A percentile compares a stretch with the other conserved stretches of the same genome.
Conservation (phyloP, 257 asterid species). For the Solanum chmielewskii region DNA sequence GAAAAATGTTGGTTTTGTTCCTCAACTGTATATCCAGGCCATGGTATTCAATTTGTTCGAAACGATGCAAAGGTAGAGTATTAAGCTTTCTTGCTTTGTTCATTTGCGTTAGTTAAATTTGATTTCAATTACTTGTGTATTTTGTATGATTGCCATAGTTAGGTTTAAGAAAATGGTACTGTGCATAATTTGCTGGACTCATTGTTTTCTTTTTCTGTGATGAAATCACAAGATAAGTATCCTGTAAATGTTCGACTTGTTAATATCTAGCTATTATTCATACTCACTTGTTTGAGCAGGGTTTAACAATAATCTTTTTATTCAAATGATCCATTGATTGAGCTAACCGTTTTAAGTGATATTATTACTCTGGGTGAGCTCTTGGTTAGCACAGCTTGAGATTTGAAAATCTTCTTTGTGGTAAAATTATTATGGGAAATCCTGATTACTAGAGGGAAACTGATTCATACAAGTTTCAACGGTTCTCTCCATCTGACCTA, state of each 20-base stretch:
- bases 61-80: conserved; percentile 71
- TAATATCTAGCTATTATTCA: background rate
- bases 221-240: background rate
- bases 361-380: background rate
- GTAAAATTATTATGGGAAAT: background rate
- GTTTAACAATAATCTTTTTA: background rate
- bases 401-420: background rate
- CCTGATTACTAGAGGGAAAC: background rate
- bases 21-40: conserved; percentile 75
- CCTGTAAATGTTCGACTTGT: background rate
- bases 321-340: background rate
- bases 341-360: background rate
- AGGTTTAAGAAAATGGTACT: background rate
- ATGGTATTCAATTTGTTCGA: conserved; percentile 83
- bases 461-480: background rate
- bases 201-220: background rate
- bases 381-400: background rate
- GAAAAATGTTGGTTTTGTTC: conserved; percentile 96
- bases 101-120: background rate
- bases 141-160: background rate
- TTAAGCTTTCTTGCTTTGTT: background rate
- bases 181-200: background rate
- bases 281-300: background rate
- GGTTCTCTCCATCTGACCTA: background rate
- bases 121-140: background rate